Base-by-base conservation (phyloP, 495 filamentous ascomycete species). In the Penicillium antarcticum region DNA sequence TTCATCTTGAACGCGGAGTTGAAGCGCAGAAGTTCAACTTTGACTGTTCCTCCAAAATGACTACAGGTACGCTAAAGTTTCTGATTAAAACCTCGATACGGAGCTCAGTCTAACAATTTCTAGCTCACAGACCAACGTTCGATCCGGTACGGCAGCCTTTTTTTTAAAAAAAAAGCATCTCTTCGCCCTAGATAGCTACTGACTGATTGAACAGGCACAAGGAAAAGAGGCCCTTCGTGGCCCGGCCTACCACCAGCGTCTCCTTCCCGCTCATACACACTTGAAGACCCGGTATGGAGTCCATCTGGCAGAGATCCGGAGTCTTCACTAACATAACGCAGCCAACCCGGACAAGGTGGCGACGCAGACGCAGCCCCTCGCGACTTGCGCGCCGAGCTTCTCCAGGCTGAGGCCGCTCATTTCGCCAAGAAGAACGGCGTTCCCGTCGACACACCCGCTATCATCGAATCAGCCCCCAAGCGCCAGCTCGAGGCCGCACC, bases 171-270 rank as follows among this genome's bases (percentile, higher is more conserved):
- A n/a, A n/a, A n/a, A n/a, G 39, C n/a, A 9, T 48, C 40, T 31
- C 26, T 38, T 48, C 10, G 12, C 9, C 18, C 26, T 14, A 13
- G 35, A 41, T 10, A 23, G 21, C 21, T 23, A 23, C 33, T 37
- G 14, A 52, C 56, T 54, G 51, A 61, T 65, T 29, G 19, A 50
- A 52, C 52, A 92, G 88, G 92, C 94, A 35, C 85, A 86, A 65
- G 94, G 95, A 57, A 96, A 95, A 80, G 94, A 98, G 68, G 89
- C 92, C 63, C 87, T 88, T 46, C 86, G 91, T 58, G 94, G 94
- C 13, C 88, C 90, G 34, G 94, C 94, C 51, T 97, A 97, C 72
- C 94, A 98, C 68, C 94, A 97, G 76, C 85, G 94, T 45, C 86
- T 97, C 10, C 85, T 96, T 2, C 95, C 94, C 4, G 94, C 94